phyloP scores from a whole-genome alignment of 2,329 filamentous ascomycete genomes.

The Penicillium sp. region DNA sequence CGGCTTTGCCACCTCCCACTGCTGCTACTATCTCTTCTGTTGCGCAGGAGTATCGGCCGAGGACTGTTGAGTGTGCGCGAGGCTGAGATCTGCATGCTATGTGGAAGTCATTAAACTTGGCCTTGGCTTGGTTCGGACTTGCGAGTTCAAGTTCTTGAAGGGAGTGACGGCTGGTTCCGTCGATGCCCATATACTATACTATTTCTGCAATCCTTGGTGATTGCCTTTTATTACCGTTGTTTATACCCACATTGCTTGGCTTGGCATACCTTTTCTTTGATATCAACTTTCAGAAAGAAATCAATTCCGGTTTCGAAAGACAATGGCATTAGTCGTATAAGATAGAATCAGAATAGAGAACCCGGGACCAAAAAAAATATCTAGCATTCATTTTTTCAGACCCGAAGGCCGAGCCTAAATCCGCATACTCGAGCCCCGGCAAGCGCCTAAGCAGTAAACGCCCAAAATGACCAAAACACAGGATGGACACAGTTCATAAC shows the following conservation, averaged over 20 bases:
- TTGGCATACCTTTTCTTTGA: not conserved
- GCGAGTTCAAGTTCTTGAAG: not conserved
- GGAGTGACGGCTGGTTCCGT: not conserved
- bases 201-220: not conserved
- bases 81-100: not conserved
- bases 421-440: slow-evolving; percentile 14
- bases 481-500: slow-evolving; percentile 14
- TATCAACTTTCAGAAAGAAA: not conserved
- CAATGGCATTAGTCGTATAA: not conserved
- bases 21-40: slow-evolving; percentile 4
- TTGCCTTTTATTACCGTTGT: not conserved
- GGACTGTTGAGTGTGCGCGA: slow-evolving; percentile 13
- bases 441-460: slow-evolving; percentile 20
- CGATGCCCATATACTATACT: not conserved
- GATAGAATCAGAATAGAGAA: not conserved
- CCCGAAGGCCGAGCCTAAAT: slow-evolving; percentile 11
- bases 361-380: not conserved
- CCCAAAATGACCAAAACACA: slow-evolving; percentile 10
- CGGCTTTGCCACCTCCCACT: slow-evolving; percentile 5
- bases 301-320: not conserved
- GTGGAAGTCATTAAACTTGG: not conserved
- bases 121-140: not conserved
- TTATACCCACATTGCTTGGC: not conserved
- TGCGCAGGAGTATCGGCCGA: slow-evolving; percentile 5
- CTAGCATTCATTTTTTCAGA: slow-evolving; percentile 17